Base-by-base conservation (phyloP, 805 yeast genomes). In the Candida golubevii region DNA sequence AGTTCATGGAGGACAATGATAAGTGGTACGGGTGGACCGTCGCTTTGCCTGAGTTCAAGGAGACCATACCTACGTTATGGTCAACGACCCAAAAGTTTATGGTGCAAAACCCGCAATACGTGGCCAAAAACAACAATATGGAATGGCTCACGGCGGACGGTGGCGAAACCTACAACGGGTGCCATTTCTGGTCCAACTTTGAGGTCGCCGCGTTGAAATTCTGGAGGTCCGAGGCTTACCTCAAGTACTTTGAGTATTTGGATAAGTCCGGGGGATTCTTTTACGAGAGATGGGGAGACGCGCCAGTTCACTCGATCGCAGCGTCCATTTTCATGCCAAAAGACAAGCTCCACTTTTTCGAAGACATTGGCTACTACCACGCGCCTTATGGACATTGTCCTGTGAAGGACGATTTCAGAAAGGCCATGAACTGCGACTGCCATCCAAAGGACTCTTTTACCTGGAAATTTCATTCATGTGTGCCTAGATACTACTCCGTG, bases 151-250 rank as follows among this genome's bases (percentile, higher is more conserved):
- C 86, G 41, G 79, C 82, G 80, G 72, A 85, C 64, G 65, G 69
- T 36, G 93, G 93, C 44, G 65, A 65, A 32, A 70, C 83, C n/a
- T 87, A 85, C 63, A 87, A 86, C 62, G 75, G 85, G 47, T 87
- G 96, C 65, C 95, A 87, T 63, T 87, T 82, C 75, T 87, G 96
- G 96, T 83, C 93, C 29, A 88, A 88, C 68, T 88, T 88, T 53
- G 96, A 88, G 67, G 75, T 88, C 60, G 93, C 83, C 8, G 77
- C 80, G 44, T 72, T 87, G 63, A 75, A 78, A 46, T 77, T 87
- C 63, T 85, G 88, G 88, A 76, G 93, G 61, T 65, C 78, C 15
- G 79, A 81, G 42, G 32, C 32, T 2, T 29, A 29, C n/a, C 32
- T 64, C 35, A 73, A 77, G 43, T 88, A 83, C 64, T 88, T 88